phyloP scores from a whole-genome alignment of 352 stramenopile genomes.

The Halophytophthora polymorphica region DNA sequence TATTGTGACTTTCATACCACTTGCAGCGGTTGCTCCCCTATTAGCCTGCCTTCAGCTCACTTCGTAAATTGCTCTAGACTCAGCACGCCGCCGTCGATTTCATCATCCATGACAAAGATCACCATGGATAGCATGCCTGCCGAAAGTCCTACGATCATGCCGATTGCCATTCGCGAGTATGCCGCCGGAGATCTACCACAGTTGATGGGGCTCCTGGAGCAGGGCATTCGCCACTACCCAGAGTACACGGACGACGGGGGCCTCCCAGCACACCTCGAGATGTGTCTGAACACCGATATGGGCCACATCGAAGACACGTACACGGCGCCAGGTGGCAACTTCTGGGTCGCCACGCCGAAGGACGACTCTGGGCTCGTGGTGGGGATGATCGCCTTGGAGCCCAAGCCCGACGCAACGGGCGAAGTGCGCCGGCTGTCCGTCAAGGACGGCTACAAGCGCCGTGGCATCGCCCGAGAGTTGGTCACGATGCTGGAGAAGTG shows the following conservation, averaged over 20 bases:
- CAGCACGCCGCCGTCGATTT: no score
- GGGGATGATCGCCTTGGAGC: constrained; percentile 20
- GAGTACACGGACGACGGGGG: not conserved
- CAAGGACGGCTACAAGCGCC: constrained; percentile 12
- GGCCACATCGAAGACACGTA: constrained; percentile 11
- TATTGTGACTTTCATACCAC: no score
- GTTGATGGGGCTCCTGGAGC: constrained; percentile 6
- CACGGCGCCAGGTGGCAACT: constrained; percentile 3
- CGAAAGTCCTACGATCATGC: not conserved
- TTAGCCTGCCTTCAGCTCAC: no score
- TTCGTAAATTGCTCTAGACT: no score
- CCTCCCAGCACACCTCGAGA: constrained; percentile 2
- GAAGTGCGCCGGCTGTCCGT: constrained; percentile 31
- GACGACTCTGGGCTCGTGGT: constrained; percentile 1
- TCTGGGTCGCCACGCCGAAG: constrained; percentile 12
- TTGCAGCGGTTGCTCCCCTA: no score
- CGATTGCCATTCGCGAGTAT: constrained; percentile 16
- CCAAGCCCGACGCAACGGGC: constrained; percentile 10
- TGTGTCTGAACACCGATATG: constrained; percentile 16
- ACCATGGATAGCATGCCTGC: no score
- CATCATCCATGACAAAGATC: no score
- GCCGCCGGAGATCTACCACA: not conserved
- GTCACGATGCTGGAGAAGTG: constrained; percentile 20
- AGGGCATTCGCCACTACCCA: constrained; percentile 7
- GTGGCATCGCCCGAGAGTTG: constrained; percentile 18